Conservation (phyloP, 345 rosid species). For the Melaleuca quinquenervia region DNA sequence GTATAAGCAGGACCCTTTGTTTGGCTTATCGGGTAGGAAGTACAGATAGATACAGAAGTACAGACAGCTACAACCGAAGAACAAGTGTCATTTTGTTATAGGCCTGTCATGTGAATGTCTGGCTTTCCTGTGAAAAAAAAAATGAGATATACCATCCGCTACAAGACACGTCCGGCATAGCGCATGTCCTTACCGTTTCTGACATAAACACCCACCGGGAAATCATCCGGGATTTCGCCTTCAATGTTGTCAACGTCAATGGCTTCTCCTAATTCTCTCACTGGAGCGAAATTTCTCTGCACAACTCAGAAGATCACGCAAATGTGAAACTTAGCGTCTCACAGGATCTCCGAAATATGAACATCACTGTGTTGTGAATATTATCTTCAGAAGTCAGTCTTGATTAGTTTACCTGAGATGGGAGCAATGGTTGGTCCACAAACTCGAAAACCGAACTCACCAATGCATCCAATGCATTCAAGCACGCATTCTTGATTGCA, state of each 20-base stretch:
- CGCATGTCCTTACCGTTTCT: constrained; percentile 11
- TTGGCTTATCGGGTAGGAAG: background rate
- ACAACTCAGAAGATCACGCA: background rate
- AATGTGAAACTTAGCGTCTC: background rate
- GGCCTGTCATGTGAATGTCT: background rate
- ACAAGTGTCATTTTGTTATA: background rate
- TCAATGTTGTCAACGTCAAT: constrained; percentile 3
- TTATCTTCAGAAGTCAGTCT: background rate
- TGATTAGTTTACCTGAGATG: background rate
- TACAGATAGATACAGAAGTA: background rate
- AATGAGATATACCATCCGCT: background rate
- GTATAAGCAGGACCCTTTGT: background rate
- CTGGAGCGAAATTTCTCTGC: constrained; percentile 29
- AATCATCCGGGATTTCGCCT: constrained; percentile 21
- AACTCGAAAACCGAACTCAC: background rate
- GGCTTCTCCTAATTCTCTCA: constrained; percentile 17
- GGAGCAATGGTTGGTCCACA: background rate
- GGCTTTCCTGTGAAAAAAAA: background rate
- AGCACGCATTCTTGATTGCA: too few species aligned
- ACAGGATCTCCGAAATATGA: background rate
- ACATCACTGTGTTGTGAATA: background rate
- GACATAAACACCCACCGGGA: constrained; percentile 24
- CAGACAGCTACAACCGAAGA: background rate
- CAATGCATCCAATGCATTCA: background rate
- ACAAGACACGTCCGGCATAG: background rate